Conservation (phyloP, 140 eudicot genomes). For the Ambrosia hybrid region DNA sequence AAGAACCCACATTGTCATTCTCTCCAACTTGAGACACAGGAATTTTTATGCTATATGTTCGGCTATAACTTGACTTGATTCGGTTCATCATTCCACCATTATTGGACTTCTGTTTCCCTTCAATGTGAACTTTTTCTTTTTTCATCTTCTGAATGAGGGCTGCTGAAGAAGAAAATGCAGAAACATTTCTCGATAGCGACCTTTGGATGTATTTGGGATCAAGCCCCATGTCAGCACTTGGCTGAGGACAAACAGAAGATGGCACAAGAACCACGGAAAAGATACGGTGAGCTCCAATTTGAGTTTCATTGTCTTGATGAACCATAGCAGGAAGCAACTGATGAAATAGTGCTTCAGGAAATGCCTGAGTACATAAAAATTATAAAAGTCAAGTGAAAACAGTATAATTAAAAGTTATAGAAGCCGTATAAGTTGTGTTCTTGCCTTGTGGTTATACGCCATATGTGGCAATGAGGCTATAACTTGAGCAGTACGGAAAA, state of each 20-base stretch:
- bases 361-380: conserved; percentile 41
- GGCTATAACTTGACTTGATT: conserved; percentile 60
- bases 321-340: conserved; percentile 81
- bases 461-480: conserved; percentile 68
- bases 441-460: conserved; percentile 65
- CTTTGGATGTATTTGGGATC: conserved; percentile 44
- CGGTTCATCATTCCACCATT: conserved; percentile 47
- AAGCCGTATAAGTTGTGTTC: conserved; percentile 18
- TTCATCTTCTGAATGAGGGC: conserved; percentile 67
- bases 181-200: conserved; percentile 64
- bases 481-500: conserved; percentile 67
- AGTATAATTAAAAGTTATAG: no score
- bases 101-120: conserved; percentile 23
- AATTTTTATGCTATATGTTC: conserved; percentile 44
- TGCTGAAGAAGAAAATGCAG: conserved; percentile 80
- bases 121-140: conserved; percentile 34
- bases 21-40: conserved; percentile 32
- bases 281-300: conserved; percentile 73
- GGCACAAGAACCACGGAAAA: conserved; percentile 90
- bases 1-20: conserved; percentile 30
- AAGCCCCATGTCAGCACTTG: conserved; percentile 23
- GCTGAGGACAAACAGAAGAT: conserved; percentile 66
- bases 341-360: conserved; percentile 86
- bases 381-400: background rate
- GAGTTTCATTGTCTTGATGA: conserved; percentile 61